Conservation (phyloP, 192 early-diverging fungal species). For the Gryganskiella cystojenkinii region DNA sequence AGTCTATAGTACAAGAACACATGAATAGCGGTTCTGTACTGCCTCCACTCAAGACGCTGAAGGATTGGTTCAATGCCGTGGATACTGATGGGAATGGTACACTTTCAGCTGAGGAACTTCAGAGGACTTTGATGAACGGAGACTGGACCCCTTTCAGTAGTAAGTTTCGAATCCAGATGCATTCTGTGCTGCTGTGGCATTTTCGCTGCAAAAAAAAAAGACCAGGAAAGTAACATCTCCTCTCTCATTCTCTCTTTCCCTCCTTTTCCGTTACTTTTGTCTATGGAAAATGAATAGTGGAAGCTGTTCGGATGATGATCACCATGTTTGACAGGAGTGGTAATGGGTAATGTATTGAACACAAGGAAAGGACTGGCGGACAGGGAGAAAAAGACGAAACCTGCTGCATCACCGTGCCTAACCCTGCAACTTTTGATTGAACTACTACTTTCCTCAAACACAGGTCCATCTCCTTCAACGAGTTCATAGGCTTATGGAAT, state of each 20-base stretch:
- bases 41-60: constrained; percentile 17
- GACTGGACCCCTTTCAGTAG: constrained; percentile 72
- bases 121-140: constrained; percentile 65
- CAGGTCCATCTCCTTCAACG: constrained; percentile 71
- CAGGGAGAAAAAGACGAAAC: too few species aligned
- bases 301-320: constrained; percentile 78
- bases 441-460: too few species aligned
- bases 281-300: constrained; percentile 48
- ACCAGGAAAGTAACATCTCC: too few species aligned
- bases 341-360: too few species aligned
- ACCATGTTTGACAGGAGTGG: constrained; percentile 70
- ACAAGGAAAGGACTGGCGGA: too few species aligned
- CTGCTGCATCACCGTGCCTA: too few species aligned
- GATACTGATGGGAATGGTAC: constrained; percentile 63
- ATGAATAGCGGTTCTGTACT: neutral
- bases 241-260: neutral
- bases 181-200: too few species aligned
- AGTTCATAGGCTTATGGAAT: constrained; percentile 73
- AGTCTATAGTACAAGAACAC: too few species aligned
- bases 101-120: constrained; percentile 65
- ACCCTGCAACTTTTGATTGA: too few species aligned
- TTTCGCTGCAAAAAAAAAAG: too few species aligned
- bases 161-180: too few species aligned
- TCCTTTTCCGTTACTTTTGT: neutral
- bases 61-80: constrained; percentile 57